Conservation (phyloP, 352 stramenopile species). For the Globisporangium spinosum region DNA sequence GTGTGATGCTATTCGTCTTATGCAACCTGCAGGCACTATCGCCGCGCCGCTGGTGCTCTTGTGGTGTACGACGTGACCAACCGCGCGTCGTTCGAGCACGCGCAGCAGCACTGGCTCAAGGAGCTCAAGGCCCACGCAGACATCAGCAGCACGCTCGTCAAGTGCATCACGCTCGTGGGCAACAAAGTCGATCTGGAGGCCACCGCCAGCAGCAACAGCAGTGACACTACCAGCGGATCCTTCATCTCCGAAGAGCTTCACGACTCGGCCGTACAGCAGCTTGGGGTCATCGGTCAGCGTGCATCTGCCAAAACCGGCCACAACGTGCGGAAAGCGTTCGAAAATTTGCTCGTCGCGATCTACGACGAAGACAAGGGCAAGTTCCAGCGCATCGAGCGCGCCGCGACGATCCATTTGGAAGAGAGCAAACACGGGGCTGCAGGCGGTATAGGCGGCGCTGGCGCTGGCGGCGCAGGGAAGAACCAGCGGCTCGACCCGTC, state of each 20-base stretch:
- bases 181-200: constrained; percentile 73
- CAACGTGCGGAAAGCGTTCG: constrained; percentile 66
- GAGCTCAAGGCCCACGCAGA: constrained; percentile 65
- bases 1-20: neutral
- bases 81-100: constrained; percentile 60
- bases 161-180: constrained; percentile 72
- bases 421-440: constrained; percentile 9
- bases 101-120: constrained; percentile 67
- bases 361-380: constrained; percentile 61
- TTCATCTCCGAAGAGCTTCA: constrained; percentile 42
- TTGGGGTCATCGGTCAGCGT: constrained; percentile 49
- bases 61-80: constrained; percentile 79
- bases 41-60: constrained; percentile 62
- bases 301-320: constrained; percentile 65
- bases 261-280: constrained; percentile 30
- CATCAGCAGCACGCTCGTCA: constrained; percentile 55
- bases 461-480: neutral
- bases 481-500: constrained; percentile 3
- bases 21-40: constrained; percentile 51
- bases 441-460: neutral
- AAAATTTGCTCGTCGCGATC: constrained; percentile 68
- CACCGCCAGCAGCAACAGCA: neutral
- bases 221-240: neutral
- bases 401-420: constrained; percentile 38
- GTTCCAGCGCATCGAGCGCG: constrained; percentile 32